Percentiles rank a stretch among this genome's conserved stretches.
phyloP scores from a whole-genome alignment of 2,329 filamentous ascomycete genomes.

The Zasmidium angulare region DNA sequence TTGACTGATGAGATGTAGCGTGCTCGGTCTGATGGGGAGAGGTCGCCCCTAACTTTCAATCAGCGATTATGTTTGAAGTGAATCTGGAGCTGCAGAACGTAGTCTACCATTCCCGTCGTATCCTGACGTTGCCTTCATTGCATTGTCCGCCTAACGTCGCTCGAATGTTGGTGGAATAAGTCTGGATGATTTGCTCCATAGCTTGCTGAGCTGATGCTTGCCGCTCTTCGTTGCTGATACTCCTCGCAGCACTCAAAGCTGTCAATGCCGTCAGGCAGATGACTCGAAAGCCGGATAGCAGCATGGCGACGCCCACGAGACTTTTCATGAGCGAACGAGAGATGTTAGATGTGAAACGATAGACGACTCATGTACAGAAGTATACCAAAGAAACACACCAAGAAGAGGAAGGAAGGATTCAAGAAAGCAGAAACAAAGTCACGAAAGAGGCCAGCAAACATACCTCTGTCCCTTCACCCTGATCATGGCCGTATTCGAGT shows the following conservation, averaged over 20 bases:
- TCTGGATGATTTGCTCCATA: not conserved
- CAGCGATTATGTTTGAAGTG: not conserved
- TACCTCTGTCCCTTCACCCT: not conserved
- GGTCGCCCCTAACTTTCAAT: constrained; percentile 21
- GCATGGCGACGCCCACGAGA: no score
- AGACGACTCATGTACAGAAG: not conserved
- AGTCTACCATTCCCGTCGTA: constrained; percentile 31
- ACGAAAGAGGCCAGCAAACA: not conserved
- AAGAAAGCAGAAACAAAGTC: not conserved
- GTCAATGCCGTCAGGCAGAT: not conserved
- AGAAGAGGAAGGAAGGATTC: not conserved
- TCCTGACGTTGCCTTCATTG: constrained; percentile 24
- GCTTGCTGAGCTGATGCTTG: not conserved
- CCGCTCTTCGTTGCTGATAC: not conserved
- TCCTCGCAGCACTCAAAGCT: not conserved
- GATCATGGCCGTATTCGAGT: no score
- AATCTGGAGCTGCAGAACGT: no score
- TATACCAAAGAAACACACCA: not conserved
- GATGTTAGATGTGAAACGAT: no score
- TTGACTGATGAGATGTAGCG: constrained; percentile 28
- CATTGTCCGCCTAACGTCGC: constrained; percentile 11
- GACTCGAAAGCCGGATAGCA: no score
- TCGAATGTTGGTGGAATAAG: not conserved
- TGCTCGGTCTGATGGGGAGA: constrained; percentile 23
- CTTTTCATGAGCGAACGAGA: no score